phyloP scores from a whole-genome alignment of 2,329 filamentous ascomycete species.

The Lithohypha guttulata region DNA sequence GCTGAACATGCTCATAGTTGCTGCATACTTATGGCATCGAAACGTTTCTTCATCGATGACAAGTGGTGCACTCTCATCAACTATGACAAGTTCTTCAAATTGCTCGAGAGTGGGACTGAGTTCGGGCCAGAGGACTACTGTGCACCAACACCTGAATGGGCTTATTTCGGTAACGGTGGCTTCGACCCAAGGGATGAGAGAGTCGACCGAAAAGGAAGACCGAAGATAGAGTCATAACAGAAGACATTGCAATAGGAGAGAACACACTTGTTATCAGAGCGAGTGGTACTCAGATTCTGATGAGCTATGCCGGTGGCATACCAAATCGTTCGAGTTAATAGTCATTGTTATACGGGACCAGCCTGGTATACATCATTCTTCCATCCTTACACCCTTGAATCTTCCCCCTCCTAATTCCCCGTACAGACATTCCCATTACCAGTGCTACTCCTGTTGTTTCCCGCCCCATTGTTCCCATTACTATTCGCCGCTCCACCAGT shows the following conservation, averaged over 20 bases:
- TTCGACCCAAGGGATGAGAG: constrained; percentile 85
- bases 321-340: too few relatives aligned
- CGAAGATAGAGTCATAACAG: constrained; percentile 17
- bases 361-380: too few relatives aligned
- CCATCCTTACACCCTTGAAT: too few relatives aligned
- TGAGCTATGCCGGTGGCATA: too few relatives aligned
- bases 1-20: constrained; percentile 94
- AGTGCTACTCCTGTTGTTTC: neutral
- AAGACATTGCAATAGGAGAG: too few relatives aligned
- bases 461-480: neutral
- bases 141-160: constrained; percentile 84
- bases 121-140: constrained; percentile 90
- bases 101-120: constrained; percentile 63
- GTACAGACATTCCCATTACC: constrained; percentile 4
- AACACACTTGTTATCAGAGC: too few relatives aligned
- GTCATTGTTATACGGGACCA: too few relatives aligned
- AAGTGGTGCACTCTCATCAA: constrained; percentile 90
- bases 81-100: constrained; percentile 76
- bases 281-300: too few relatives aligned
- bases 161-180: constrained; percentile 84
- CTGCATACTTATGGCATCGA: constrained; percentile 76
- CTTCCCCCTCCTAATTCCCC: too few relatives aligned
- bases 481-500: neutral
- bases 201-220: constrained; percentile 67
- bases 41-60: constrained; percentile 63